phyloP scores from a whole-genome alignment of 352 stramenopile species.

The Globisporangium echinulatum region DNA sequence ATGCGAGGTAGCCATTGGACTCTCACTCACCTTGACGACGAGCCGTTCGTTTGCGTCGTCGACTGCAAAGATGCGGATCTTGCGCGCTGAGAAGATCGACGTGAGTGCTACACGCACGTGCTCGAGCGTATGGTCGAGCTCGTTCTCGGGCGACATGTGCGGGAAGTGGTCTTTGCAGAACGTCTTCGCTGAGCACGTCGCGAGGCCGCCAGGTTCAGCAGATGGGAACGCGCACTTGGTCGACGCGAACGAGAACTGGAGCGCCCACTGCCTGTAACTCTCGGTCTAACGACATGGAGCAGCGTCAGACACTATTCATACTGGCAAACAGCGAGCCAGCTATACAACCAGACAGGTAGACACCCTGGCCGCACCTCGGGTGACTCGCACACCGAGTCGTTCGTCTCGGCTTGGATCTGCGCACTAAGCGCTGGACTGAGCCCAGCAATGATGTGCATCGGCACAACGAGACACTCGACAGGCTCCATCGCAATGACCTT shows the following conservation, averaged over 20 bases:
- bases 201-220: conserved; percentile 30
- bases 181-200: conserved; percentile 53
- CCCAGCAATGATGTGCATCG: conserved; percentile 33
- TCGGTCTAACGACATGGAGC: conserved; percentile 24
- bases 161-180: conserved; percentile 77
- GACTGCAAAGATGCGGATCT: conserved; percentile 57
- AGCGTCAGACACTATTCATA: no score
- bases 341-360: neutral
- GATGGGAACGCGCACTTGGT: conserved; percentile 33
- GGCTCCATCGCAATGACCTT: conserved; percentile 68
- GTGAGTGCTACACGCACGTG: conserved; percentile 53
- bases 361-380: conserved; percentile 25
- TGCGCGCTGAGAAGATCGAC: conserved; percentile 45
- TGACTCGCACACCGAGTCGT: conserved; percentile 21
- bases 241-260: conserved; percentile 50
- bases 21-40: conserved; percentile 37
- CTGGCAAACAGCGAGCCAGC: neutral
- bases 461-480: conserved; percentile 52
- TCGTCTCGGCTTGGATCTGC: conserved; percentile 40
- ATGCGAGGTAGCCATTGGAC: neutral
- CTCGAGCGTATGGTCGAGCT: conserved; percentile 72
- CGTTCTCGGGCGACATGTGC: conserved; percentile 69
- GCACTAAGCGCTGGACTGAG: conserved; percentile 19
- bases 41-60: conserved; percentile 32
- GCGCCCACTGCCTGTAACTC: conserved; percentile 69